Conservation (phyloP, 2,329 filamentous ascomycete species). For the Bipolaris oryzae region DNA sequence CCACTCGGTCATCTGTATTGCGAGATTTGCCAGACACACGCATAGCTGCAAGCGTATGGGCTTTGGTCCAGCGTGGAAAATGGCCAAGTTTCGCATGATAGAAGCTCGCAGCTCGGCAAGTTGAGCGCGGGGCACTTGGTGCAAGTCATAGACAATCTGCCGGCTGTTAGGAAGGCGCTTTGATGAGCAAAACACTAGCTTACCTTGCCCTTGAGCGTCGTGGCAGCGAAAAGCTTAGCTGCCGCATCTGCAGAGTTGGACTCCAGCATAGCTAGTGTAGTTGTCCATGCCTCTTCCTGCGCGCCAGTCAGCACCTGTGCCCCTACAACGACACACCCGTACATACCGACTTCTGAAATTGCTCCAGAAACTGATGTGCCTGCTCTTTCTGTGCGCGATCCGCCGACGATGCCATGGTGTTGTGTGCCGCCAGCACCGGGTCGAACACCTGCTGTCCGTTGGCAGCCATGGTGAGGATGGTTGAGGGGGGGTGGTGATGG, state of each 20-base stretch:
- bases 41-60: conserved; percentile 83
- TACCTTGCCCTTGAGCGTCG: conserved; percentile 98
- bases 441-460: conserved; percentile 75
- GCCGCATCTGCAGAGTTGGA: conserved; percentile 76
- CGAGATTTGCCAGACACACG: conserved; percentile 90
- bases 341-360: conserved; percentile 96
- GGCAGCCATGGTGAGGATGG: conserved; percentile 65
- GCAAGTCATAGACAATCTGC: conserved; percentile 94
- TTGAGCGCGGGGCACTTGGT: conserved; percentile 80
- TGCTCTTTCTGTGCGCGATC: conserved; percentile 84
- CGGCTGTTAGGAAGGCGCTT: conserved; percentile 26
- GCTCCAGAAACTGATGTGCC: conserved; percentile 88
- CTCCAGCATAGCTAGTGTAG: conserved; percentile 84
- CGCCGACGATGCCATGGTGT: conserved; percentile 85
- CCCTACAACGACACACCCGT: conserved; percentile 11
- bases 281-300: conserved; percentile 88
- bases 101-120: conserved; percentile 81
- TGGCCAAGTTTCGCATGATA: conserved; percentile 78
- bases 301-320: conserved; percentile 33
- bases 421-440: conserved; percentile 85
- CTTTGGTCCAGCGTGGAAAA: conserved; percentile 81
- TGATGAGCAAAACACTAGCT: conserved; percentile 23
- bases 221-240: conserved; percentile 93
- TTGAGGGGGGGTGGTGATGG: conserved; percentile 15
- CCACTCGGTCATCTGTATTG: conserved; percentile 96